Base-by-base conservation (phyloP, 148 eudicot species). In the Arctostaphylos glauca region DNA sequence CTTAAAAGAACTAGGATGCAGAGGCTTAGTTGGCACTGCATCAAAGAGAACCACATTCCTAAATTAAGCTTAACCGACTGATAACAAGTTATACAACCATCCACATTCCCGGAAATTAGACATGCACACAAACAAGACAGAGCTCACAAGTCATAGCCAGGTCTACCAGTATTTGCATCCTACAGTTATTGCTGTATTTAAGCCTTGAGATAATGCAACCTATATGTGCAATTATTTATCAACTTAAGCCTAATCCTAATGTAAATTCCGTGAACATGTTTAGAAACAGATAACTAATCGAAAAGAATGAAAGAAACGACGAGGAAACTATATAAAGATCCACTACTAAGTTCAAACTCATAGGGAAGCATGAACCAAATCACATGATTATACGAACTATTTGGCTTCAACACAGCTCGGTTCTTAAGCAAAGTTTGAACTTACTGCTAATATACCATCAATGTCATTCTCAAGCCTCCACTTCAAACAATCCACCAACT, bases 391-490 rank as follows among this genome's bases (percentile, higher is more conserved):
- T 31, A 31, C 38, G 38, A 31, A 0, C 38, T 1, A 31, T 31
- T 31, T 31, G 38, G 44, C 71, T 64, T 64, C 25, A 23, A 66
- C 44, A 25, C 71, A 66, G 31, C 44, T 25, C 1, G 71, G 44
- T 43, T 66, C 71, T 66, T 25, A 31, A 16, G 4, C 41, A 46
- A 72, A 23, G 6, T 16, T 58, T 25, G 49, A 80, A 86, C 91
- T 86, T 83, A 91, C 94, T 21, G 88, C 83, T 60, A 91, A 82
- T 19, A 91, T 91, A 85, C 80, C 21, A 72, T 91, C 94, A 25
- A 91, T 91, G 53, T 88, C 85, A 87, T 87, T 91, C 73, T 86
- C 86, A 72, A 89, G 80, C 84, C 94, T 85, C 94, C 94, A 91
- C 58, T 85, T 87, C 62, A 91, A 79, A 75, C 88, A 86, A 86